phyloP scores from a whole-genome alignment of 2,329 filamentous ascomycete genomes.

The Fusarium vanettenii region DNA sequence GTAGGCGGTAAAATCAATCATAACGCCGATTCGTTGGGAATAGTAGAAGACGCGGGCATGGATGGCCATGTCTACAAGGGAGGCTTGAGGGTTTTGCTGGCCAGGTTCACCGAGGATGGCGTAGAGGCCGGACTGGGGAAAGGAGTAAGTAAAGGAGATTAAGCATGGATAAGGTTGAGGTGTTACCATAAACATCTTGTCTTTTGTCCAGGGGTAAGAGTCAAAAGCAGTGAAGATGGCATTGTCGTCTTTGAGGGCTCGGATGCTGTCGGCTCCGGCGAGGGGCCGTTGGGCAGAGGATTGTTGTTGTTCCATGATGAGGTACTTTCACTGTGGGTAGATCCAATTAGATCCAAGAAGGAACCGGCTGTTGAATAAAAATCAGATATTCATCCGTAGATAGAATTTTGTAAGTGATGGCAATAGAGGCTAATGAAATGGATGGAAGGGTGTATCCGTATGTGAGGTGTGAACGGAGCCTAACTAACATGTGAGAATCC shows the following conservation, averaged over 20 bases:
- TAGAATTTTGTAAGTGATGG: not conserved
- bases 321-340: not conserved
- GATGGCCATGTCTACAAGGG: constrained; percentile 68
- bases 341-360: not conserved
- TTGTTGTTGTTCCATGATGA: constrained; percentile 23
- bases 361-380: not conserved
- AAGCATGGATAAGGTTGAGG: not conserved
- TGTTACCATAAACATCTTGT: constrained; percentile 74
- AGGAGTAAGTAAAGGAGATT: not conserved
- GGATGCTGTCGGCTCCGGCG: constrained; percentile 52
- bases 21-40: constrained; percentile 58
- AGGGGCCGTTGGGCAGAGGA: constrained; percentile 35
- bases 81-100: constrained; percentile 57
- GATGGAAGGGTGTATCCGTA: constrained; percentile 3
- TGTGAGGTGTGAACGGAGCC: constrained; percentile 14
- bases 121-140: constrained; percentile 64
- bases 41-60: constrained; percentile 78
- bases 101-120: constrained; percentile 71
- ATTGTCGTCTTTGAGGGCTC: constrained; percentile 52
- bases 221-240: constrained; percentile 71
- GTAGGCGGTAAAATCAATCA: constrained; percentile 76
- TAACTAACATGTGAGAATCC: constrained; percentile 41
- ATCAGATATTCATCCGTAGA: constrained; percentile 3
- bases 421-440: not conserved
- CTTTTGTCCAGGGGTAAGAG: constrained; percentile 74